Evolutionary conservation across 2,329 filamentous ascomycete species (phyloP).

Genomic region (Fusarium torulosum): DNA sequence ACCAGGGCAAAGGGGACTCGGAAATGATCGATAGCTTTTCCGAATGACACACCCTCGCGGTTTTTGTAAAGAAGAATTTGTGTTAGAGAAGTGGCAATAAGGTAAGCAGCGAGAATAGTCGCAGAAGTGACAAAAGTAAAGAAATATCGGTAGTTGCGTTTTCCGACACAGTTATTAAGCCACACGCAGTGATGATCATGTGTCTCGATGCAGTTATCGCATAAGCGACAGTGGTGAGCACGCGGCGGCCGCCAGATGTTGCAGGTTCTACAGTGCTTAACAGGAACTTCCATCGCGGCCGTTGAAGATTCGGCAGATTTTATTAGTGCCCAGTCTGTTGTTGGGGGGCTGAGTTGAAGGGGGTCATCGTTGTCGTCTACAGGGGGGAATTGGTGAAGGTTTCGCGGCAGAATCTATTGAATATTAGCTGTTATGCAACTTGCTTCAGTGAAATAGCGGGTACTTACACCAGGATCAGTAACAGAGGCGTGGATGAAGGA

Average conservation of each 20-base stretch:
- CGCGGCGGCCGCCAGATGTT: conserved; percentile 97
- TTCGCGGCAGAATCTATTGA: conserved; percentile 87
- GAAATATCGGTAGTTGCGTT: conserved; percentile 98
- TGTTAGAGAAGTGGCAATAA: conserved; percentile 81
- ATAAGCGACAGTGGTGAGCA: conserved; percentile 95
- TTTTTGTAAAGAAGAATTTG: conserved; percentile 82
- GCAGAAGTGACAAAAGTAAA: conserved; percentile 88
- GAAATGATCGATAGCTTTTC: conserved; percentile 75
- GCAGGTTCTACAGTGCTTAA: conserved; percentile 98
- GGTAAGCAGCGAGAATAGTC: conserved; percentile 80
- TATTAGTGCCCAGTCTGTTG: conserved; percentile 94
- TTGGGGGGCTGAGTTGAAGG: conserved; percentile 82
- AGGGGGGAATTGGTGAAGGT: conserved; percentile 89
- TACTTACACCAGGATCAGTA: conserved; percentile 90
- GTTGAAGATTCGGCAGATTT: conserved; percentile 80
- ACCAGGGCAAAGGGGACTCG: conserved; percentile 89
- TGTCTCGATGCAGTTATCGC: conserved; percentile 97
- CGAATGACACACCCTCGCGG: conserved; percentile 74
- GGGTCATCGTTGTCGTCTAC: conserved; percentile 82
- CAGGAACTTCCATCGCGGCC: conserved; percentile 96
- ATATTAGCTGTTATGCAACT: conserved; percentile 26
- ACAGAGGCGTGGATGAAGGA: conserved; percentile 94
- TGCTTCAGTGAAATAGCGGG: neutral
- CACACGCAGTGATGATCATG: conserved; percentile 99
- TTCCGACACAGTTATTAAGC: conserved; percentile 98